phyloP scores from a whole-genome alignment of 2,329 filamentous ascomycete species.

The Davidsoniella neocaledoniae region DNA sequence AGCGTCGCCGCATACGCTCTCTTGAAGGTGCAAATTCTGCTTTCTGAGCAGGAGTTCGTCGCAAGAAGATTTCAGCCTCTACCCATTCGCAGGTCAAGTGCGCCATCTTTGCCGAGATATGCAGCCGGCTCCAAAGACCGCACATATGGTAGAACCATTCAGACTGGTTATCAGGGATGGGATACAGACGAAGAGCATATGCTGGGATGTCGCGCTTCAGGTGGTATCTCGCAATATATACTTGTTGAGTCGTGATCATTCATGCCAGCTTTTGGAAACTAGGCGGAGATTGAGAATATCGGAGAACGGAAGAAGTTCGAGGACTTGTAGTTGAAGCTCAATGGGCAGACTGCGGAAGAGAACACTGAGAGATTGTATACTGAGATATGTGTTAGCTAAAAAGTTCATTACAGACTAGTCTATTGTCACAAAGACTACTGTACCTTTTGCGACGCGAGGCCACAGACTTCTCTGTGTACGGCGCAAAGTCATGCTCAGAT shows the following conservation, averaged over 20 bases:
- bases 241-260: slow-evolving; percentile 44
- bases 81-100: slow-evolving; percentile 47
- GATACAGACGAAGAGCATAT: slow-evolving; percentile 44
- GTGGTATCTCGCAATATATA: slow-evolving; percentile 43
- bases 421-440: neutral
- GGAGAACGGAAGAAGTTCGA: slow-evolving; percentile 40
- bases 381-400: slow-evolving; percentile 15
- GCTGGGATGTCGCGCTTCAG: slow-evolving; percentile 41
- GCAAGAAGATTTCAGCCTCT: slow-evolving; percentile 46
- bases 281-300: slow-evolving; percentile 43
- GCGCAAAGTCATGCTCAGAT: neutral
- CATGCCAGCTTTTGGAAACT: slow-evolving; percentile 42
- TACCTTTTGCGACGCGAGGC: slow-evolving; percentile 2
- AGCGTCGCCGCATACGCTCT: slow-evolving; percentile 45
- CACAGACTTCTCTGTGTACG: neutral
- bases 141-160: slow-evolving; percentile 45
- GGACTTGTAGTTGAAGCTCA: slow-evolving; percentile 46
- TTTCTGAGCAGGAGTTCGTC: slow-evolving; percentile 36
- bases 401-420: neutral
- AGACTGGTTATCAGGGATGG: slow-evolving; percentile 28
- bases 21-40: slow-evolving; percentile 42
- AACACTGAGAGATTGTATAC: slow-evolving; percentile 33
- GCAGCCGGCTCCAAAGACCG: slow-evolving; percentile 47
- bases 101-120: slow-evolving; percentile 46
- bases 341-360: slow-evolving; percentile 42